These are phyloP conservation scores for Neurospora cerealis DNA, from an alignment of 495 filamentous ascomycete species.

Conservation along the genomic window DNA sequence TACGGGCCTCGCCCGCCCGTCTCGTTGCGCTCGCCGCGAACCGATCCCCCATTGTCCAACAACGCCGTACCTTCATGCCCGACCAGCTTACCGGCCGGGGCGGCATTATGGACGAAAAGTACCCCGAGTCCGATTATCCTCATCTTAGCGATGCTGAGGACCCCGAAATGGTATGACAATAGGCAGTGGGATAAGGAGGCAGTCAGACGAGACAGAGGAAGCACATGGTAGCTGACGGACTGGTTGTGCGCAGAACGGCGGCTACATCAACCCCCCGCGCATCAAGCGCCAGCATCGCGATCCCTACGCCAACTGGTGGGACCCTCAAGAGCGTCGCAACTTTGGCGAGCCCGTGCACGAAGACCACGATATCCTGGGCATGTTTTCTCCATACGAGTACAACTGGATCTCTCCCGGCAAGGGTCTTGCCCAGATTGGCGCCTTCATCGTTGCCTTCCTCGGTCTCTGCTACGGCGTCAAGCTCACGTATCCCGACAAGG, in stretches of 20 bases:
- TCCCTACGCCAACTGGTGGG: constrained; percentile 93
- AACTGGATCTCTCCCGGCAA: constrained; percentile 66
- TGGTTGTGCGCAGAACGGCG: constrained; percentile 60
- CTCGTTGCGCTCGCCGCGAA: constrained; percentile 33
- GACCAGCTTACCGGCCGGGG: constrained; percentile 25
- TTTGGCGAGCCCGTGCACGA: constrained; percentile 94
- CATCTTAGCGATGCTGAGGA: constrained; percentile 59
- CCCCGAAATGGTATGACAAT: constrained; percentile 55
- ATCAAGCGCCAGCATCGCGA: constrained; percentile 84
- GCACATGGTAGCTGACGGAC: constrained; percentile 9
- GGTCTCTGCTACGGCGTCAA: constrained; percentile 63
- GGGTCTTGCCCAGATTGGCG: constrained; percentile 62
- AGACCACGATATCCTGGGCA: constrained; percentile 89
- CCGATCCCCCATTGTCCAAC: constrained; percentile 38
- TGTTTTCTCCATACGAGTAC: constrained; percentile 85
- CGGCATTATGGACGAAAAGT: constrained; percentile 38
- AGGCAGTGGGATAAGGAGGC: constrained; percentile 2
- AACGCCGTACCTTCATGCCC: constrained; percentile 36
- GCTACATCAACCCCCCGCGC: constrained; percentile 78
- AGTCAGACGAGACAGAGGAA: neutral
- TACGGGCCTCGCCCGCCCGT: constrained; percentile 42
- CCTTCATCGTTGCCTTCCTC: constrained; percentile 60
- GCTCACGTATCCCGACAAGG: constrained; percentile 75
- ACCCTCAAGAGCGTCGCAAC: constrained; percentile 92
- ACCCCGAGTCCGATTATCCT: constrained; percentile 36